These are phyloP conservation scores for Aspergillus brunneoviolaceus DNA, from an alignment of 2,329 filamentous ascomycete species.

Conservation along the genomic window DNA sequence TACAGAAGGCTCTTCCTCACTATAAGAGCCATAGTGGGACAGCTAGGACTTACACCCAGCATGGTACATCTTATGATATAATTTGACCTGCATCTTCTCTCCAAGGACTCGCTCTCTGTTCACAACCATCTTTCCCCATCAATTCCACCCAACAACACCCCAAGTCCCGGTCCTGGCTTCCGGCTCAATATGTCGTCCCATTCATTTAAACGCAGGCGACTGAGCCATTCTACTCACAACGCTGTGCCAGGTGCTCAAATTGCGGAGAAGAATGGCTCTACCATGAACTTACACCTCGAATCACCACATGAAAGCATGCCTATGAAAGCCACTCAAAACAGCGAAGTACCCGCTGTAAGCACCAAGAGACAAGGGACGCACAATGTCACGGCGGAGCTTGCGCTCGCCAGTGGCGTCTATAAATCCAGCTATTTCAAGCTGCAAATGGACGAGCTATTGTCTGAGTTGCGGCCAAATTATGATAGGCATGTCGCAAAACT, in stretches of 20 bases:
- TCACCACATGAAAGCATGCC: conserved; percentile 16
- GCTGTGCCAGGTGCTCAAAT: conserved; percentile 6
- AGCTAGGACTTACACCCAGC: neutral
- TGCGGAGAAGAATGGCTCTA: conserved; percentile 15
- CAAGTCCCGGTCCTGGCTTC: neutral
- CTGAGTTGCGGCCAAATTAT: conserved; percentile 58
- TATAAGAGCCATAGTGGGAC: neutral
- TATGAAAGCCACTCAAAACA: conserved; percentile 12
- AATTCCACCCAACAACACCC: neutral
- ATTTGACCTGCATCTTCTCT: neutral
- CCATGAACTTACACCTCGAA: conserved; percentile 22
- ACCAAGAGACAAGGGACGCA: conserved; percentile 21
- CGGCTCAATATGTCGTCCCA: conserved; percentile 31
- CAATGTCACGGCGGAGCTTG: conserved; percentile 35
- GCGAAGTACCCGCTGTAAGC: neutral
- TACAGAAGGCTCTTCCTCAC: too few relatives aligned
- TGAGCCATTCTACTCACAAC: conserved; percentile 37
- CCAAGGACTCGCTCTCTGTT: neutral
- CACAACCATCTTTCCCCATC: neutral
- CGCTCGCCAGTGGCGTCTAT: conserved; percentile 53
- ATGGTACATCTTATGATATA: neutral
- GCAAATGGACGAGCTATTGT: conserved; percentile 63
- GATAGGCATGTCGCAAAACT: conserved; percentile 55
- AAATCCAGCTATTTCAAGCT: conserved; percentile 68
- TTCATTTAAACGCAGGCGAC: conserved; percentile 48